Evolutionary conservation across 1,284 basidiomycete species (phyloP), one percentile per base, ranked within the genome.

Genomic region (Ganoderma meredithae): DNA sequence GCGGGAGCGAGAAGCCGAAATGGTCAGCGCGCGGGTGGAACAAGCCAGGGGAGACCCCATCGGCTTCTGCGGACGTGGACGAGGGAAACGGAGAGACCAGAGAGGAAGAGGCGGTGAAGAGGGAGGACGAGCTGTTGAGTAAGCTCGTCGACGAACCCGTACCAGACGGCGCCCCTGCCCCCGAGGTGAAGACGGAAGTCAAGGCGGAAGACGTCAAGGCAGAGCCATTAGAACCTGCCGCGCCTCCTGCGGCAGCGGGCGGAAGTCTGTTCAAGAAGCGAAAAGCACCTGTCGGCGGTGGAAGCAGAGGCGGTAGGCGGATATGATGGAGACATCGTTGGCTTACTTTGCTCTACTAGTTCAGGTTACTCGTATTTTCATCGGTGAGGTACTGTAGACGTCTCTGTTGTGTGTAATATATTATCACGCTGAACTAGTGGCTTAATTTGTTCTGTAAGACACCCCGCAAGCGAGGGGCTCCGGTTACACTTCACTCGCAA

Each of bases 211-310:
- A 70, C 1, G 64, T 73, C 22, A 72, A 73, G 63, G 22, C 71
- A 31, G 72, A 75, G 67, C 43, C 62, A 44, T 62, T 74, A 31
- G 73, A 70, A 31, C 36, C 60, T 27, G 67, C 71, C 39, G 49
- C 63, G 0, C 60, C 70, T 15, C 69, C 72, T 40, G 66, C 75
- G 43, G 67, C 76, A 22, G 68, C 78, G 10, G 65, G 71, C 15
- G 78, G 78, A 7, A 76, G 79, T 67, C 64, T 85, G 43, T 86
- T 86, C 76, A 79, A 81, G 63, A 86, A 84, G 72, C 82, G 84
- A 7, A 84, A 82, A 67, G 72, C 78, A 19, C 81, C 82, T 27
- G 72, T 68, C 9, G 77, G 78, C 9, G 77, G 74, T 19, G 72
- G 74, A 31, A 78, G 77, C 61, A 74, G 74, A 64, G 74, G 80